phyloP scores from a whole-genome alignment of 225 moss, liverwort and hornwort species.

The Anthoceros angustus region DNA sequence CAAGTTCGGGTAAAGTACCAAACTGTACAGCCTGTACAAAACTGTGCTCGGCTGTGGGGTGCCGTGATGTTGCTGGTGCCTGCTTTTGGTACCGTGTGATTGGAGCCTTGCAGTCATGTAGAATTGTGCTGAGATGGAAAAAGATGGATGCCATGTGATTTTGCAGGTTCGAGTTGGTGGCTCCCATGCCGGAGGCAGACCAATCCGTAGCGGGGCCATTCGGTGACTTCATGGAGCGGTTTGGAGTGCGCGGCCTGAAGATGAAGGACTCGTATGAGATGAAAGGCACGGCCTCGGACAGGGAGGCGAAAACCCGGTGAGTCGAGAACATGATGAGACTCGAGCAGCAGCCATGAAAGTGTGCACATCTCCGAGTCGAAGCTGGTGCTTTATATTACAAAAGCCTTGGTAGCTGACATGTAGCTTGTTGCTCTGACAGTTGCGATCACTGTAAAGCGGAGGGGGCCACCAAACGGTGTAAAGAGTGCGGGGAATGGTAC shows the following conservation, averaged over 20 bases:
- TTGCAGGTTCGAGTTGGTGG: not conserved
- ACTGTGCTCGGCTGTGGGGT: no score
- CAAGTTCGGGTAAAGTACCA: not conserved
- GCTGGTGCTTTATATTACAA: no score
- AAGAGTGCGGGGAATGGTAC: not conserved
- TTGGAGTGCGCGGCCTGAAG: not conserved
- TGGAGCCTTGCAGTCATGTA: no score
- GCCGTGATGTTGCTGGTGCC: no score
- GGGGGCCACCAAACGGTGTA: not conserved
- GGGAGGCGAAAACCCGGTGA: not conserved
- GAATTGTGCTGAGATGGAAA: not conserved
- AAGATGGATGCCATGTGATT: no score
- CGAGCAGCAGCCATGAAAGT: no score
- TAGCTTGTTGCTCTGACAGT: not conserved
- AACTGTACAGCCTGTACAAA: not conserved
- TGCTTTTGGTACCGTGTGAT: no score
- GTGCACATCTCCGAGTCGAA: not conserved
- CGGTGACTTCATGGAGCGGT: not conserved
- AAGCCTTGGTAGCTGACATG: no score
- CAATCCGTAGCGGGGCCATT: not conserved
- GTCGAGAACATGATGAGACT: no score
- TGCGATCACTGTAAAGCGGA: not conserved
- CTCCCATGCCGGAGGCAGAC: not conserved
- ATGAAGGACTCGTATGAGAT: not conserved
- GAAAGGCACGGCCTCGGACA: not conserved